Conservation (phyloP, 2,329 filamentous ascomycete species). For the Cyphellophora attinorum region DNA sequence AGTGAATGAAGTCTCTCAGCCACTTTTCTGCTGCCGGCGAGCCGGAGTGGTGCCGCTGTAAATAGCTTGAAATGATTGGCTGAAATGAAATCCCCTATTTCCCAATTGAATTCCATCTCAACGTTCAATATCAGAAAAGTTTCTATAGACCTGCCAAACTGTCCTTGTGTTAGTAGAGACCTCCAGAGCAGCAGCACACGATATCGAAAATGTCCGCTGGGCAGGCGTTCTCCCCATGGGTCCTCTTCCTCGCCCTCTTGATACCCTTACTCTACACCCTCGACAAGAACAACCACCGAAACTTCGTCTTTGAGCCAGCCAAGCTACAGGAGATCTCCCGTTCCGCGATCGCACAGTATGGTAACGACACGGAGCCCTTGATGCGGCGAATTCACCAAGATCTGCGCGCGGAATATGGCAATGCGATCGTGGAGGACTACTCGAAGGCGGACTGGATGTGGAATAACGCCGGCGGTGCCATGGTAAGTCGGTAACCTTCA, state of each 20-base stretch:
- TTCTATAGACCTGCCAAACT: too few species aligned
- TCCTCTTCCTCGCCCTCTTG: not conserved
- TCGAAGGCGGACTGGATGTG: slow-evolving; percentile 65
- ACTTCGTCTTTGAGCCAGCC: slow-evolving; percentile 17
- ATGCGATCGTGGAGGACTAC: slow-evolving; percentile 6
- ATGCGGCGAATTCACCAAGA: slow-evolving; percentile 4
- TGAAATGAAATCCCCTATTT: too few species aligned
- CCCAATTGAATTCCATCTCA: too few species aligned
- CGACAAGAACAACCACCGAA: not conserved
- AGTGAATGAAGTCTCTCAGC: too few species aligned
- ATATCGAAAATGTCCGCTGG: too few species aligned
- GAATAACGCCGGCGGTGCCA: slow-evolving; percentile 77
- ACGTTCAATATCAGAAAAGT: too few species aligned
- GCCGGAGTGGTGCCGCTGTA: too few species aligned
- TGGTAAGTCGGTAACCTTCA: slow-evolving; percentile 36
- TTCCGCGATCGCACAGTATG: slow-evolving; percentile 14
- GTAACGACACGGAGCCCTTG: slow-evolving; percentile 32
- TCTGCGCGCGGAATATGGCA: slow-evolving; percentile 6
- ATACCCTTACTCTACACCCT: not conserved
- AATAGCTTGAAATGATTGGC: too few species aligned
- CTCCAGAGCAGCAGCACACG: too few species aligned
- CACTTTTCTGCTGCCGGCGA: too few species aligned
- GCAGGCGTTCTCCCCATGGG: too few species aligned
- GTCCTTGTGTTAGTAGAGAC: too few species aligned
- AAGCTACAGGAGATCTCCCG: slow-evolving; percentile 15